Conservation (phyloP, 2,329 filamentous ascomycete genomes). For the Tolypocladium album region DNA sequence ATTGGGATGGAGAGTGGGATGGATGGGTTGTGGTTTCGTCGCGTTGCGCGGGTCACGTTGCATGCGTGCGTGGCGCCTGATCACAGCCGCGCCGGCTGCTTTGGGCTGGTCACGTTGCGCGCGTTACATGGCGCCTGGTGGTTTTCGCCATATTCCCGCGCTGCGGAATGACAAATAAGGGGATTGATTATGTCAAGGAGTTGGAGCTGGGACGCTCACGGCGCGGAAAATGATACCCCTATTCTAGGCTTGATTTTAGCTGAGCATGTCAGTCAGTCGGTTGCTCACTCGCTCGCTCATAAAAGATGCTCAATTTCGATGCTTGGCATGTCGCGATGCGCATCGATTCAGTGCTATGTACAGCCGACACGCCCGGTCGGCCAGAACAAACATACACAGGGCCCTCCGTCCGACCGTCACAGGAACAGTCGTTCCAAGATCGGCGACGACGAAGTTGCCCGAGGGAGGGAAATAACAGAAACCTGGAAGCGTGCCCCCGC, state of each 20-base stretch:
- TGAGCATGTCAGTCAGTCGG: background rate
- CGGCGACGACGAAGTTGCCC: background rate
- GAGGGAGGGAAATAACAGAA: background rate
- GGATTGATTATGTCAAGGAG: background rate
- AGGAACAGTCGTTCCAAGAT: background rate
- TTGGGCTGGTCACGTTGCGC: background rate
- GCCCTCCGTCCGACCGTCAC: background rate
- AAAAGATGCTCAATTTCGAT: background rate
- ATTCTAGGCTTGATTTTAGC: background rate
- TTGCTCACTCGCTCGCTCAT: background rate
- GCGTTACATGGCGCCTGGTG: background rate
- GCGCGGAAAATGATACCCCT: background rate
- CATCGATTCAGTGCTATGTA: background rate
- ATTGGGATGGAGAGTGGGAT: too few species aligned
- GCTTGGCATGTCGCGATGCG: background rate
- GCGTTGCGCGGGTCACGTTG: background rate
- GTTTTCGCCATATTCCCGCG: background rate
- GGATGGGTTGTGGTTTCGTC: background rate
- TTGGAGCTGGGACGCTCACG: background rate
- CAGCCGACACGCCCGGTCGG: background rate
- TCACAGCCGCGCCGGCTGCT: background rate
- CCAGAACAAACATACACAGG: background rate
- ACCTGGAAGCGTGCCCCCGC: background rate
- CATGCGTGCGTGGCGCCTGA: background rate
- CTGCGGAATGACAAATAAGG: background rate